These are phyloP conservation scores for Tricholoma hemisulphureum DNA, from an alignment of 768 basidiomycete genomes.

Conservation along the genomic window DNA sequence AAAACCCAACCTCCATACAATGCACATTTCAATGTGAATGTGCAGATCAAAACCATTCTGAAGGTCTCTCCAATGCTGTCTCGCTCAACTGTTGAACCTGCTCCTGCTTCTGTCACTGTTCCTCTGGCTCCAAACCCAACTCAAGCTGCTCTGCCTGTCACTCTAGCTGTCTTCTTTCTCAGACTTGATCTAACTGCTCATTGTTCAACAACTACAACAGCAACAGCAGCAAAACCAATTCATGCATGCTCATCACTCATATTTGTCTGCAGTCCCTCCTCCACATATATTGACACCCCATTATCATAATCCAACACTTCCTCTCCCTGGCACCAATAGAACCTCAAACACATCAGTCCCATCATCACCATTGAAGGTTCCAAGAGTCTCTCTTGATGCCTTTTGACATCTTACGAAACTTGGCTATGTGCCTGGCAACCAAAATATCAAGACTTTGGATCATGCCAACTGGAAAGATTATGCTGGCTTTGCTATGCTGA, in stretches of 20 bases:
- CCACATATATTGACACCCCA: not conserved
- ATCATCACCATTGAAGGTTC: not conserved
- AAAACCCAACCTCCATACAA: not conserved
- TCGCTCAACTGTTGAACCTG: not conserved
- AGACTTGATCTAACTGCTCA: not conserved
- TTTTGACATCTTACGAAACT: not conserved
- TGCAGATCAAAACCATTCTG: not conserved
- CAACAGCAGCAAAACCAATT: slow-evolving; percentile 1
- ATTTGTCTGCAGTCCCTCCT: not conserved
- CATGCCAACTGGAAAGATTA: not conserved
- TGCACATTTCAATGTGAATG: not conserved
- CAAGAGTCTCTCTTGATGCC: not conserved
- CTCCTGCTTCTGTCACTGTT: not conserved
- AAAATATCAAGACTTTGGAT: not conserved
- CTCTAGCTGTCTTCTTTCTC: not conserved
- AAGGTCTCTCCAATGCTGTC: not conserved
- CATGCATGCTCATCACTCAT: not conserved
- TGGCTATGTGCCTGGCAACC: not conserved
- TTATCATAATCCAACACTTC: not conserved
- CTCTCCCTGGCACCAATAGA: not conserved
- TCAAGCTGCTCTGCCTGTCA: not conserved
- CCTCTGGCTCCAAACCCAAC: not conserved
- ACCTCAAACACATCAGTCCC: not conserved
- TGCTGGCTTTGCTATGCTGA: not conserved
- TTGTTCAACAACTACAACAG: slow-evolving; percentile 1